Conservation (phyloP, 768 basidiomycete genomes). For the Pisolithus orientalis region DNA sequence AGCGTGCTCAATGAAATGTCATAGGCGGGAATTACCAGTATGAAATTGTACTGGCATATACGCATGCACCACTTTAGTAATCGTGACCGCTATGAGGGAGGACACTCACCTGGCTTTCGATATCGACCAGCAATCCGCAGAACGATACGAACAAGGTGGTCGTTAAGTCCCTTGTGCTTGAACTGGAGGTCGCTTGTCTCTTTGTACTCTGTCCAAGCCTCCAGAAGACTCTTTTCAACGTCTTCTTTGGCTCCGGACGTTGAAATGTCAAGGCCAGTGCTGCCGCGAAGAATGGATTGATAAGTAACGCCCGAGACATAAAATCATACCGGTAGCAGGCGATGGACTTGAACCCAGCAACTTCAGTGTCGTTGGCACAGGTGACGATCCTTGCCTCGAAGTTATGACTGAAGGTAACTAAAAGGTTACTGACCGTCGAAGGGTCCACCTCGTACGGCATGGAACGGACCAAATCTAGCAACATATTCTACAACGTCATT, state of each 20-base stretch:
- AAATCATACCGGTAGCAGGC: conserved; percentile 49
- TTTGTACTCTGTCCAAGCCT: conserved; percentile 30
- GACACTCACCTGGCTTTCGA: conserved; percentile 52
- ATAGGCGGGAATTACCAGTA: conserved; percentile 35
- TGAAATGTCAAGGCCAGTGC: conserved; percentile 61
- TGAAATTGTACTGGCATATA: conserved; percentile 67
- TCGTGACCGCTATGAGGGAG: neutral
- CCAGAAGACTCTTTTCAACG: conserved; percentile 25
- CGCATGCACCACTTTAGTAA: neutral
- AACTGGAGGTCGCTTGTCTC: conserved; percentile 42
- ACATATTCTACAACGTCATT: conserved; percentile 4
- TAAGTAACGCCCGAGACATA: neutral
- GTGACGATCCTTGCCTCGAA: conserved; percentile 33
- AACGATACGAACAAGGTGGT: conserved; percentile 52
- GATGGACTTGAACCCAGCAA: conserved; percentile 71
- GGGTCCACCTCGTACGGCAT: conserved; percentile 3
- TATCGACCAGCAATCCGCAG: conserved; percentile 46
- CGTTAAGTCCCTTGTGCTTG: conserved; percentile 58
- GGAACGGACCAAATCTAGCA: conserved; percentile 13
- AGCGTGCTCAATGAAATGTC: neutral
- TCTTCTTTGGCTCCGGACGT: conserved; percentile 22
- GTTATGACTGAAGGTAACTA: conserved; percentile 26
- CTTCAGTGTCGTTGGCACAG: conserved; percentile 38
- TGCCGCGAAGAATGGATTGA: neutral
- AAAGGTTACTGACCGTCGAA: conserved; percentile 7